Evolutionary conservation across 106 monocot species (phyloP).

Genomic region (Phalaenopsis aphrodite): DNA sequence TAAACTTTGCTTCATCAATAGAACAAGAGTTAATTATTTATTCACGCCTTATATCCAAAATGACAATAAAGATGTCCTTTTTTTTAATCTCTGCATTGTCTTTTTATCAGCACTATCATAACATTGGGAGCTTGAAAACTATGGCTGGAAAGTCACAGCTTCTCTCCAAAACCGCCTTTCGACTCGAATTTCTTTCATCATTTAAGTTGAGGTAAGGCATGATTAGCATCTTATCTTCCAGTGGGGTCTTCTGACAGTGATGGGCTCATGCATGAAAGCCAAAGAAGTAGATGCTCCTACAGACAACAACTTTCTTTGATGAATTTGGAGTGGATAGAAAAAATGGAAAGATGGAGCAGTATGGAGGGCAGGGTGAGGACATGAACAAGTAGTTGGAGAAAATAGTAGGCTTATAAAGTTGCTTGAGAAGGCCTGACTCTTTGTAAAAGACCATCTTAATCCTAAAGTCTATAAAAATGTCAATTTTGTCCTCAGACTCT

Average conservation of each 20-base stretch:
- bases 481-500: too few species aligned
- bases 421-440: too few species aligned
- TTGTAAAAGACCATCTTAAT: too few species aligned
- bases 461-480: too few species aligned
- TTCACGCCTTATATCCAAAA: background rate
- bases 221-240: conserved; percentile 6
- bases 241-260: conserved; percentile 3
- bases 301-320: background rate
- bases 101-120: background rate
- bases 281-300: background rate
- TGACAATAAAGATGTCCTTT: background rate
- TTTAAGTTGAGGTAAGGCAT: background rate
- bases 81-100: background rate
- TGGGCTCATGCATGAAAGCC: background rate
- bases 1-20: too few species aligned
- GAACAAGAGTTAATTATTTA: too few species aligned
- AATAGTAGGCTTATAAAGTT: background rate
- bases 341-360: background rate
- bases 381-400: background rate
- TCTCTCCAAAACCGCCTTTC: background rate
- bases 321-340: background rate
- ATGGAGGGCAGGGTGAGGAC: background rate
- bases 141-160: background rate
- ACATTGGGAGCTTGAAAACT: background rate
- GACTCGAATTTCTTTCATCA: background rate